phyloP scores from a whole-genome alignment of 2,329 filamentous ascomycete genomes.

The Phaeosphaeria sp. region DNA sequence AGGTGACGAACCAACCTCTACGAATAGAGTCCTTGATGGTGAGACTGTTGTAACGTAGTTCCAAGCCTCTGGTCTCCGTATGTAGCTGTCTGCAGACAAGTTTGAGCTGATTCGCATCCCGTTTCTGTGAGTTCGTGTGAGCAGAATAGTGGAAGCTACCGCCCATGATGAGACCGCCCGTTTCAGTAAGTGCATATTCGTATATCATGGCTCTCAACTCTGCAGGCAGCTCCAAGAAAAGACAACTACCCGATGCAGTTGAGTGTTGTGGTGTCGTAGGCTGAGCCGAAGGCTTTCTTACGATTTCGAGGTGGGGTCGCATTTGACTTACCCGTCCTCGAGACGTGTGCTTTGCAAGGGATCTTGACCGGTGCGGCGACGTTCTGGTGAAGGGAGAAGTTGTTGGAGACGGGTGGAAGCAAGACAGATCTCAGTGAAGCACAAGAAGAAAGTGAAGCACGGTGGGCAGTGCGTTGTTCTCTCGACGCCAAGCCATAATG shows the following conservation, averaged over 20 bases:
- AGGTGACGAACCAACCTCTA: background rate
- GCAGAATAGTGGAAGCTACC: background rate
- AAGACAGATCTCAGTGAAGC: background rate
- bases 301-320: background rate
- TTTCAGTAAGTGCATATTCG: background rate
- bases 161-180: background rate
- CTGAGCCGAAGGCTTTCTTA: background rate
- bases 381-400: background rate
- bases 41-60: background rate
- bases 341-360: background rate
- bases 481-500: background rate
- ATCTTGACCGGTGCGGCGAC: background rate
- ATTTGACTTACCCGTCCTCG: background rate
- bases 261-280: background rate
- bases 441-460: too few species aligned
- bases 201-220: slow-evolving; percentile 1
- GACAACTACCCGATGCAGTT: background rate
- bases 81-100: background rate
- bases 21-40: background rate
- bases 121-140: background rate
- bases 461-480: background rate
- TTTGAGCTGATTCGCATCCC: background rate
- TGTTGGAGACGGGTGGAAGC: background rate
- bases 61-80: background rate
- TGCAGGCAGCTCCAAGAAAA: background rate